A percentile compares a stretch with the other conserved stretches of the same genome.
Evolutionary conservation across 495 filamentous ascomycete genomes (phyloP).

Genomic region (Jackrogersella multiformis): DNA sequence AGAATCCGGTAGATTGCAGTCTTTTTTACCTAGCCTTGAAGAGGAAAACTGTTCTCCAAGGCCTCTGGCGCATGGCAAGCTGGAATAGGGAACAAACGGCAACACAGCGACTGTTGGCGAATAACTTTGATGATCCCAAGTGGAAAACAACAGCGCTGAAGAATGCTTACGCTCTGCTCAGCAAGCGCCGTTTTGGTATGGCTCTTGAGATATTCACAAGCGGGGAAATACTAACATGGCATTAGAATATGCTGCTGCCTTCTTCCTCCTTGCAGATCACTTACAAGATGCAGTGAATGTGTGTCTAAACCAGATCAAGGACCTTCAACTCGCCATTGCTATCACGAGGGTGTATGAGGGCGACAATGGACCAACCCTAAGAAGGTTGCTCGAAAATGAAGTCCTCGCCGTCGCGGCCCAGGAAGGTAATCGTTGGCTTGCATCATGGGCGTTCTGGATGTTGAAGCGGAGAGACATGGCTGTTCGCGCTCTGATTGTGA

Average conservation of each 20-base stretch:
- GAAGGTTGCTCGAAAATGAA: constrained; percentile 77
- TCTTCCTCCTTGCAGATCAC: constrained; percentile 91
- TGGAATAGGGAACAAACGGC: constrained; percentile 87
- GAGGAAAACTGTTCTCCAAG: constrained; percentile 92
- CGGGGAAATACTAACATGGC: constrained; percentile 19
- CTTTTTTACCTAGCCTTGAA: constrained; percentile 89
- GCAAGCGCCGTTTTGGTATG: constrained; percentile 86
- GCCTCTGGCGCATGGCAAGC: constrained; percentile 93
- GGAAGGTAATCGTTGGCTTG: constrained; percentile 91
- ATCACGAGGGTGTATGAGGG: constrained; percentile 90
- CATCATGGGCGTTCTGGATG: constrained; percentile 97
- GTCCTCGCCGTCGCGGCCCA: constrained; percentile 79
- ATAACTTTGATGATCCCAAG: constrained; percentile 85
- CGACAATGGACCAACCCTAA: constrained; percentile 78
- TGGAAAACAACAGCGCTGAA: constrained; percentile 94
- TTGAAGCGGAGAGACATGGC: constrained; percentile 83
- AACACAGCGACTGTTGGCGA: constrained; percentile 79
- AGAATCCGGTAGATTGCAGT: constrained; percentile 93
- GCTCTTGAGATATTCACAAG: not conserved
- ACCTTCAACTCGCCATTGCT: constrained; percentile 90
- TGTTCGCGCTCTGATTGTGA: constrained; percentile 80
- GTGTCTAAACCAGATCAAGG: constrained; percentile 82
- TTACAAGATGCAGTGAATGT: constrained; percentile 86
- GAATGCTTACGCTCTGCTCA: constrained; percentile 96
- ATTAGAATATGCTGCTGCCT: constrained; percentile 91